Evolutionary conservation across 1,284 basidiomycete species (phyloP), one percentile per base, ranked within the genome.

Genomic region (Cryptococcus floricola): DNA sequence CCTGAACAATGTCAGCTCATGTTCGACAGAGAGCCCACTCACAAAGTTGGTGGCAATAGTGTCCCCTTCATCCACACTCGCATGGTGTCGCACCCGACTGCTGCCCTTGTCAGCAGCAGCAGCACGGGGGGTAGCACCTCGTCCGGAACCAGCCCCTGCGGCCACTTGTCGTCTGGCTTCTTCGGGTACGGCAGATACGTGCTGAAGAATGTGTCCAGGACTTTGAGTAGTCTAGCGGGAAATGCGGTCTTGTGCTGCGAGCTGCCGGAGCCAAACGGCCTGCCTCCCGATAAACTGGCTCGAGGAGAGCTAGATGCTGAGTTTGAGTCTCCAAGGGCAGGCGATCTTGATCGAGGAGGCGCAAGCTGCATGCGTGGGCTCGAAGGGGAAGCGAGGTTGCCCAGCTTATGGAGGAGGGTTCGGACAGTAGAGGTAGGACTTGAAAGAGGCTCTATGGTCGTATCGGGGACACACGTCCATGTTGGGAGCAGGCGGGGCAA

Each of bases 51-150:
- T 0, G 92, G 91, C 7, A 92, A 74, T 9, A 95, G 76, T 78
- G 82, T 82, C 41, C 84, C 81, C 51, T 84, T 81, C 58, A 91
- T 74, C 34, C 83, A 80, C 37, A 72, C 60, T 52, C 85, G 80
- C 23, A 83, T 82, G 1, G 75, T 75, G 52, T 84, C 82, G 60
- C 87, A 85, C 2, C 81, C 85, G 23, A 80, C 72, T 61, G 85
- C 88, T 25, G 89, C 73, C 56, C 87, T 83, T 2, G 85, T 83
- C 47, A 93, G 75, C 23, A 95, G 81, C 12, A 91, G 77, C 12
- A 87, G 80, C 13, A 93, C 78, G 1, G 91, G 91, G 2, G 84
- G 80, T 25, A 92, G 76, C 0, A 86, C 70, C 53, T 94, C 90
- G 65, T 95, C 91, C 38, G 93, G 71, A 14, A 82, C 76, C 18